These are phyloP conservation scores for Petunia hybrid DNA, from an alignment of 305 asterid species.

Conservation along the genomic window DNA sequence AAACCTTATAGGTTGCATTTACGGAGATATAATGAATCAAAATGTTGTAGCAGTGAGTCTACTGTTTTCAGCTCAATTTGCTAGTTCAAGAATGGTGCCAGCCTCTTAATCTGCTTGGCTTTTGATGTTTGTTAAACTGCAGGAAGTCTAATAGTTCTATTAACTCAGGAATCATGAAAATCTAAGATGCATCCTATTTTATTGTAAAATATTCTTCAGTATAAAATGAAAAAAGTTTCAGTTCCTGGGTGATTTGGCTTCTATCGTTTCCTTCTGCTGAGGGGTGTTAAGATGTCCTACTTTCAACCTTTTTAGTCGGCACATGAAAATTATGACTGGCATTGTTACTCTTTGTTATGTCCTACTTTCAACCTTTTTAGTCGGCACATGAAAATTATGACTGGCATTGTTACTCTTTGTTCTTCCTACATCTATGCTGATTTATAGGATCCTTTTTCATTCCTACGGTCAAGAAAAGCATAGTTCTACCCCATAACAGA, in stretches of 20 bases:
- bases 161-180: background rate
- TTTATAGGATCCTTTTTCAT: background rate
- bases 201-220: background rate
- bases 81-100: background rate
- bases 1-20: background rate
- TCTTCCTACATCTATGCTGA: background rate
- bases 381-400: background rate
- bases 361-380: background rate
- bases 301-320: background rate
- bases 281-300: background rate
- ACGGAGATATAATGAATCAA: background rate
- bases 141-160: background rate
- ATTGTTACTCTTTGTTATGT: background rate
- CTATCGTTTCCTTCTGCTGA: background rate
- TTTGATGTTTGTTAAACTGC: constrained; percentile 15
- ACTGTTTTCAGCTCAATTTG: background rate
- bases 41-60: background rate
- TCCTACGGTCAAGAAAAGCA: background rate
- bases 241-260: background rate
- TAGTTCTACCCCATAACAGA: background rate
- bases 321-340: background rate
- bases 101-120: background rate
- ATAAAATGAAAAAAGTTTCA: background rate
- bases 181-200: background rate
- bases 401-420: background rate